Conservation (phyloP, 805 yeast genomes). For the Yamadazyma phyllophila region DNA sequence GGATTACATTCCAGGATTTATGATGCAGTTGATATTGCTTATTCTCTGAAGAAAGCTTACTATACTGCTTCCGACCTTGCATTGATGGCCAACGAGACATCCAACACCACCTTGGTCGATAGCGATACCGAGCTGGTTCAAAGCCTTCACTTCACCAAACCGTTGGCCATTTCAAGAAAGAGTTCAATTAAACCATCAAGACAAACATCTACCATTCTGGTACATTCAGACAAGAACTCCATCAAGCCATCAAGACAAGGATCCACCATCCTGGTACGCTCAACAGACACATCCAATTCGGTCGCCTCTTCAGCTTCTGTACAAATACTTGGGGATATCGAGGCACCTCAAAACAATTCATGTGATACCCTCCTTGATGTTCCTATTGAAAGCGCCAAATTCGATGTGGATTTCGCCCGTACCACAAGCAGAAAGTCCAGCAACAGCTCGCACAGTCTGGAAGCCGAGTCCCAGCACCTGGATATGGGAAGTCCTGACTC, state of each 20-base stretch:
- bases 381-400: constrained; percentile 4
- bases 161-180: constrained; percentile 12
- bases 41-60: constrained; percentile 23
- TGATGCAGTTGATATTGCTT: constrained; percentile 25
- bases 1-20: constrained; percentile 52
- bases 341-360: constrained; percentile 9
- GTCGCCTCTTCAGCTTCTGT: neutral
- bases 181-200: neutral
- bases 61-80: constrained; percentile 30
- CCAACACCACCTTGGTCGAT: constrained; percentile 18
- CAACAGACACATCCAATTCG: neutral
- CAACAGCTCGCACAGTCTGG: constrained; percentile 1
- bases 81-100: constrained; percentile 15
- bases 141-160: constrained; percentile 12
- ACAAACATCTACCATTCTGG: constrained; percentile 2
- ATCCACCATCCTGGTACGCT: constrained; percentile 3
- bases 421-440: neutral
- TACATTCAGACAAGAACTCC: neutral
- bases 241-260: neutral
- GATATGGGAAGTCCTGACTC: constrained; percentile 1
- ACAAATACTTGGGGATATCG: neutral
- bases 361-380: constrained; percentile 14
- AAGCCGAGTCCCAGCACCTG: neutral
- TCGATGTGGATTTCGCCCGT: constrained; percentile 5
- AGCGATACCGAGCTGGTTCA: constrained; percentile 7